Base-by-base conservation (phyloP, 352 stramenopile species). In the Globisporangium takayamanum region DNA sequence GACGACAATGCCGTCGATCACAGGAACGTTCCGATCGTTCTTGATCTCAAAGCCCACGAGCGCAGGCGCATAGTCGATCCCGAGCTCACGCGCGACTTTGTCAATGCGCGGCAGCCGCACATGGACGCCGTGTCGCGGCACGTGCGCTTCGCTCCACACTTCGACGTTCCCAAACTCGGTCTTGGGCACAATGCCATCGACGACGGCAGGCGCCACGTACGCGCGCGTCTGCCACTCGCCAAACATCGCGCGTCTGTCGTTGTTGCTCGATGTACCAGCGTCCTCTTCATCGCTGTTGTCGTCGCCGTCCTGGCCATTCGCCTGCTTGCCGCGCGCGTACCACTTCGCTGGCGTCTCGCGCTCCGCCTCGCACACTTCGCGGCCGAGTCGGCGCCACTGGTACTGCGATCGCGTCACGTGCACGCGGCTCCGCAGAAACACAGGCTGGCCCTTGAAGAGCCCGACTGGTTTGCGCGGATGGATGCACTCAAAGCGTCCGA, bases 131-230 rank as follows among this genome's bases (percentile, higher is more conserved):
- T 72, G 76, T 12, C 50, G 54, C 7, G 87, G 85, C 2, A 92
- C 57, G 66, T 92, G 80, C 0, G 71, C 77, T 2, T 71, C 53
- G 60, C 83, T 95, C 85, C 85, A 96, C 47, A 96, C 59, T 55
- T 96, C 87, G 50, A 94, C 78, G 65, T 96, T 96, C 18, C 87
- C 85, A 60, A 89, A 94, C 66, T 83, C 66, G 68, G 93, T 95
- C 68, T 91, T 93, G 2, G 85, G 87, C 1, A 96, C 65, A 5
- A 58, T 49, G n/a, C 78, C 79, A 42, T 93, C 65, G 8, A 88
- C 68, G 11, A 95, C 60, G 0, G 64, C 46, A 1, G 76, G 68
- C 37, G 78, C 57, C 16, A 80, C 69, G 50, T 88, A 78, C 20
- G 68, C 71, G 5, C 63, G 66, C 8, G 87, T 96, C 50, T 96